phyloP scores from a whole-genome alignment of 352 stramenopile genomes.

The Globisporangium lucens region DNA sequence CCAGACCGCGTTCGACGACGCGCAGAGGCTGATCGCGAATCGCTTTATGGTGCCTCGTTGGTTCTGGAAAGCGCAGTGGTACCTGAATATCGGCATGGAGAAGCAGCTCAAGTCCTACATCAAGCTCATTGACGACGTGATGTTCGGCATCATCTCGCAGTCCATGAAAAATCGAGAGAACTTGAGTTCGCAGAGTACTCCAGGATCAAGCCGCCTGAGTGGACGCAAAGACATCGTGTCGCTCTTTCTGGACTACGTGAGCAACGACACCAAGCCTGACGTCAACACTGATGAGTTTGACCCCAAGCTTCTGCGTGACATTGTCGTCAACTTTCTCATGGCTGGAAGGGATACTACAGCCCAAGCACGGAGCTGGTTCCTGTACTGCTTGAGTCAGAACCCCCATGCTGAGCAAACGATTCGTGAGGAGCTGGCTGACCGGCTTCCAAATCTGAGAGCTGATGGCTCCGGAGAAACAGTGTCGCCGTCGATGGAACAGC shows the following conservation, averaged over 20 bases:
- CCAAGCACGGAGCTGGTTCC: constrained; percentile 35
- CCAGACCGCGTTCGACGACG: not conserved
- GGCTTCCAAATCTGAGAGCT: not conserved
- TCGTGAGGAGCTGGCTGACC: not conserved
- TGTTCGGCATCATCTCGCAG: not conserved
- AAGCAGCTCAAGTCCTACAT: not conserved
- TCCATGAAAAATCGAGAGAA: too few relatives aligned
- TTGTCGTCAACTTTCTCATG: constrained; percentile 52
- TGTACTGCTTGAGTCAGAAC: constrained; percentile 23
- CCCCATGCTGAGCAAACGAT: not conserved
- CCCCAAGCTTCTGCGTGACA: constrained; percentile 26
- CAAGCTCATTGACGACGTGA: not conserved
- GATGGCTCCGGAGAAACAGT: not conserved
- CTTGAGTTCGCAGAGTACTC: too few relatives aligned
- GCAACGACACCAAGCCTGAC: too few relatives aligned
- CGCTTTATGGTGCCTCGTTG: not conserved
- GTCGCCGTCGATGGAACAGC: not conserved
- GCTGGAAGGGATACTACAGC: constrained; percentile 48
- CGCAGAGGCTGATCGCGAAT: not conserved
- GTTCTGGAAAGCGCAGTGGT: not conserved
- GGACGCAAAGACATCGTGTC: too few relatives aligned
- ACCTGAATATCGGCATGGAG: not conserved
- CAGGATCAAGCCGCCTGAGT: too few relatives aligned
- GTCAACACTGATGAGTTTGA: not conserved
- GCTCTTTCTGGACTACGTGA: too few relatives aligned